Conservation (phyloP, 805 yeast genomes). For the Candida michaelii region DNA sequence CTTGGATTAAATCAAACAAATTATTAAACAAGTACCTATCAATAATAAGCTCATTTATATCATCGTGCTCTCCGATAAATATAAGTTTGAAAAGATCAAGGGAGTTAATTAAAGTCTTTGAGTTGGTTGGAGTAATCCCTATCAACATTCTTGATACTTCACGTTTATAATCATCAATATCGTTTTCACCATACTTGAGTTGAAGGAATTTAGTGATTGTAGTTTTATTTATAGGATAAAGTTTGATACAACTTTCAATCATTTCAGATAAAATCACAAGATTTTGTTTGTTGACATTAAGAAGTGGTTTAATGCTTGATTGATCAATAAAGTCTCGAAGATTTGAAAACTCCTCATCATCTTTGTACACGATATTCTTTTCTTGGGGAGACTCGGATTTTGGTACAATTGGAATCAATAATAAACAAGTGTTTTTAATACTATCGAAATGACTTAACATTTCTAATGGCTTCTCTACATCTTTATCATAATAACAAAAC, state of each 20-base stretch:
- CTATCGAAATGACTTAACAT: conserved; percentile 28
- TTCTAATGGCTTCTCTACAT: conserved; percentile 23
- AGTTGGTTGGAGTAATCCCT: conserved; percentile 24
- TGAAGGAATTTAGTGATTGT: conserved; percentile 29
- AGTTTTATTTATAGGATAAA: conserved; percentile 36
- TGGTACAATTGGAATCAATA: conserved; percentile 11
- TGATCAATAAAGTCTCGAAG: conserved; percentile 20
- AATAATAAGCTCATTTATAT: conserved; percentile 17
- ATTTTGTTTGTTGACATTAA: conserved; percentile 20
- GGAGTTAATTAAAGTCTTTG: conserved; percentile 20
- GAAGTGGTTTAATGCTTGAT: conserved; percentile 13
- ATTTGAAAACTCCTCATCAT: not conserved
- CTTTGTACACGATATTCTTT: conserved; percentile 1
- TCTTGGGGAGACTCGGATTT: not conserved
- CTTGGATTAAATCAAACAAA: conserved; percentile 24
- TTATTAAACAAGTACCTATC: conserved; percentile 30
- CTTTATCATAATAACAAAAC: conserved; percentile 23
- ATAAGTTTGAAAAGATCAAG: conserved; percentile 20
- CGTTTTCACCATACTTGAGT: conserved; percentile 20
- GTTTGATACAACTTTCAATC: conserved; percentile 29
- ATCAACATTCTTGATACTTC: conserved; percentile 28
- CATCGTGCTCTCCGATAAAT: conserved; percentile 18
- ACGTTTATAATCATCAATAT: conserved; percentile 18
- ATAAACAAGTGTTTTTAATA: conserved; percentile 22
- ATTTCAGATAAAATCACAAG: conserved; percentile 20